Percentiles rank a stretch among this genome's conserved stretches.
phyloP scores from a whole-genome alignment of 169 alveolate species.

The Plasmodium malariae region DNA sequence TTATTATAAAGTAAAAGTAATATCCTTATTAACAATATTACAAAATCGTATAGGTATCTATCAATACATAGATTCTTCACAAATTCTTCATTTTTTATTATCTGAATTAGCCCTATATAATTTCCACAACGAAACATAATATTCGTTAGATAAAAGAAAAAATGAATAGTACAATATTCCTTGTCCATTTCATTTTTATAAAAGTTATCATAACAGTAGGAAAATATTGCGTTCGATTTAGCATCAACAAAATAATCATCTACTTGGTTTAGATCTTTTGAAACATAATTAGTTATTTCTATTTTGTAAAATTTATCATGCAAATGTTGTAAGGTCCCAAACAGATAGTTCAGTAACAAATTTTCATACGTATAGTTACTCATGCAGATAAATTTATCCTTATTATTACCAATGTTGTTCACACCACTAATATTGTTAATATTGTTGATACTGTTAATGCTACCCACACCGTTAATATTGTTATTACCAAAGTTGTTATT shows the following conservation, averaged over 20 bases:
- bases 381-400: not conserved
- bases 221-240: slow-evolving; percentile 66
- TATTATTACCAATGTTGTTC: too few species aligned
- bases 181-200: slow-evolving; percentile 75
- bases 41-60: slow-evolving; percentile 45
- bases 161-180: slow-evolving; percentile 69
- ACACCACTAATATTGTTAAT: not conserved
- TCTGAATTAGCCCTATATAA: slow-evolving; percentile 73
- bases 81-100: slow-evolving; percentile 61
- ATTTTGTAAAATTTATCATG: slow-evolving; percentile 75
- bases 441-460: not conserved
- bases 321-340: slow-evolving; percentile 73
- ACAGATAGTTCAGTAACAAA: slow-evolving; percentile 49
- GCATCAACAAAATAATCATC: slow-evolving; percentile 68
- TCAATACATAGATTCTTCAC: slow-evolving; percentile 47
- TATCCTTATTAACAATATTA: slow-evolving; percentile 72
- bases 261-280: slow-evolving; percentile 63
- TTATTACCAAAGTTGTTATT: not conserved
- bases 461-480: not conserved
- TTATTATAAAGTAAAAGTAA: slow-evolving; percentile 58
- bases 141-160: slow-evolving; percentile 63
- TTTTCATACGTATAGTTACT: slow-evolving; percentile 56
- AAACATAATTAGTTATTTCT: slow-evolving; percentile 70
- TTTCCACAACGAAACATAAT: slow-evolving; percentile 76
- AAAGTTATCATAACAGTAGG: slow-evolving; percentile 73